Evolutionary conservation across 2,329 filamentous ascomycete genomes (phyloP).

Genomic region (Ceratocystiopsis sp.): DNA sequence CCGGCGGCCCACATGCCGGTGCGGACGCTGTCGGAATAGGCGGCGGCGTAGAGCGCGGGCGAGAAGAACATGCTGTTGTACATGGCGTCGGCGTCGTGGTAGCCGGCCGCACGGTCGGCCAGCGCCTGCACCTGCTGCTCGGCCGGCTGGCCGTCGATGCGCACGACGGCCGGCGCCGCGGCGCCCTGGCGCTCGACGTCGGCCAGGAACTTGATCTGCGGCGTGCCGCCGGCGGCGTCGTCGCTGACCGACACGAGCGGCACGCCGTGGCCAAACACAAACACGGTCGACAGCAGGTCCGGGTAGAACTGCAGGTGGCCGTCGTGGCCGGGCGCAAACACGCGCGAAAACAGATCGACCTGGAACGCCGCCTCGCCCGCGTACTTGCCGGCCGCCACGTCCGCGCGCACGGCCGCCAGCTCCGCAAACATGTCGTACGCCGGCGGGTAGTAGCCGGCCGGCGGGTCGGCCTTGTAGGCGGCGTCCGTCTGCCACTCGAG

Average conservation of each 20-base stretch:
- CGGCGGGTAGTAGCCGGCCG: conserved; percentile 20
- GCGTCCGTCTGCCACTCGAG: conserved; percentile 24
- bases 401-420: conserved; percentile 16
- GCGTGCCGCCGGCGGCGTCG: conserved; percentile 13
- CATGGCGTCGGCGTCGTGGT: conserved; percentile 15
- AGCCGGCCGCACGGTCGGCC: conserved; percentile 20
- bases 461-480: conserved; percentile 21
- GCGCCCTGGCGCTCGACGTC: conserved; percentile 8
- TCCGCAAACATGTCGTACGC: conserved; percentile 21
- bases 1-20: conserved; percentile 16
- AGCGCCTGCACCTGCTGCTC: conserved; percentile 23
- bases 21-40: conserved; percentile 1
- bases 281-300: conserved; percentile 20
- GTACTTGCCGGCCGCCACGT: conserved; percentile 20
- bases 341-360: conserved; percentile 20
- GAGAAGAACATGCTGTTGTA: conserved; percentile 23
- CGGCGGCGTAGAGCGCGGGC: conserved; percentile 10
- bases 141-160: conserved; percentile 15
- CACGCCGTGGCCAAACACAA: conserved; percentile 19
- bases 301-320: conserved; percentile 25
- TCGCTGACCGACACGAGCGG: conserved; percentile 25
- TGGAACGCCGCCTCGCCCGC: conserved; percentile 24
- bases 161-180: conserved; percentile 10
- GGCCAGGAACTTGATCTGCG: conserved; percentile 33
- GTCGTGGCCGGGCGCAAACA: conserved; percentile 23